These are phyloP conservation scores for Coffea canephora DNA, from an alignment of 257 asterid species.

Conservation along the genomic window DNA sequence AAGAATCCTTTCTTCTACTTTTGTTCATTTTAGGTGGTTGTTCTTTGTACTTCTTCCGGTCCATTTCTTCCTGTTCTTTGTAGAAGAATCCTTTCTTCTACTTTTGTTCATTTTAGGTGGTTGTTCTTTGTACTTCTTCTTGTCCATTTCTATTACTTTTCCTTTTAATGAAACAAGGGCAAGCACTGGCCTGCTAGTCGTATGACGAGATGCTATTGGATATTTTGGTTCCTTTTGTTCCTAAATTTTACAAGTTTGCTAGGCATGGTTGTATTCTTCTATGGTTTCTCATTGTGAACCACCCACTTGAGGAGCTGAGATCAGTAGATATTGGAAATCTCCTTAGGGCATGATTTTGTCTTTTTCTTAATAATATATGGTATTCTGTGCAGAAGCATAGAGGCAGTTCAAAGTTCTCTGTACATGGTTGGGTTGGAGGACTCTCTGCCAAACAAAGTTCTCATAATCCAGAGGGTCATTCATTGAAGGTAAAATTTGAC, in stretches of 20 bases:
- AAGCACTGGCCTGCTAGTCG: not conserved
- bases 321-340: not conserved
- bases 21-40: not conserved
- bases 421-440: constrained; percentile 70
- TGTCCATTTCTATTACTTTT: not conserved
- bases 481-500: constrained; percentile 29
- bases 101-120: not conserved
- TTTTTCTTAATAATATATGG: not conserved
- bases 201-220: not conserved
- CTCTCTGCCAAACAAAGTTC: constrained; percentile 47
- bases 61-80: too few species aligned
- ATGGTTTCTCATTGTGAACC: not conserved
- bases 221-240: not conserved
- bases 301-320: not conserved
- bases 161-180: not conserved
- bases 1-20: not conserved
- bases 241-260: not conserved
- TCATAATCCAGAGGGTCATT: constrained; percentile 32
- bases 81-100: not conserved
- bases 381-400: constrained; percentile 69
- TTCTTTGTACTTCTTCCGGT: not conserved
- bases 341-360: not conserved
- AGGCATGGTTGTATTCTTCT: not conserved
- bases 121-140: not conserved
- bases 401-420: constrained; percentile 64